Evolutionary conservation across 1,139 yeast species (phyloP).

Genomic region (Pichia sp.): DNA sequence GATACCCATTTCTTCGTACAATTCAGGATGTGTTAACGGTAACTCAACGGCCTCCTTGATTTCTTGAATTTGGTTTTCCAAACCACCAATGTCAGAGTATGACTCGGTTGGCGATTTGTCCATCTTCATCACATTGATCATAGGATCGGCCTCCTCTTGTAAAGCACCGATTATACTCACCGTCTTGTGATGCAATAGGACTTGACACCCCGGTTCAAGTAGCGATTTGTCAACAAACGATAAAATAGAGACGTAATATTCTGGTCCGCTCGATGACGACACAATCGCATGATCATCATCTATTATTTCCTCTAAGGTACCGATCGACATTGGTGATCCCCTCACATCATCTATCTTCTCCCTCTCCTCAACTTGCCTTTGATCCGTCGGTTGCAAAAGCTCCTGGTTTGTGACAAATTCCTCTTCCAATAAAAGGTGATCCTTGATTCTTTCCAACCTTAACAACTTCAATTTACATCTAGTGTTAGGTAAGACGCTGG

Average conservation of each 20-base stretch:
- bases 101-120: constrained; percentile 82
- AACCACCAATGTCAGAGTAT: constrained; percentile 96
- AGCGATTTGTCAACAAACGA: constrained; percentile 98
- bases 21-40: constrained; percentile 95
- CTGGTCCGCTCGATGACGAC: constrained; percentile 93
- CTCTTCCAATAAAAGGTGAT: constrained; percentile 89
- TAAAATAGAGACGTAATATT: constrained; percentile 90
- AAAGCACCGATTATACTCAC: constrained; percentile 92
- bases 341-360: constrained; percentile 92
- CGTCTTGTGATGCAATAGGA: constrained; percentile 89
- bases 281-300: constrained; percentile 99
- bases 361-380: constrained; percentile 93
- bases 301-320: constrained; percentile 92
- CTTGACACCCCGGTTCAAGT: constrained; percentile 98
- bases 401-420: constrained; percentile 96
- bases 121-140: constrained; percentile 60
- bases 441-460: constrained; percentile 94
- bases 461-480: constrained; percentile 87
- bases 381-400: constrained; percentile 92
- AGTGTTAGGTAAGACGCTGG: constrained; percentile 85
- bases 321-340: constrained; percentile 96
- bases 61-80: constrained; percentile 94
- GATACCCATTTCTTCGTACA: constrained; percentile 98
- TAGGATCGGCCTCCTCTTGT: constrained; percentile 96
- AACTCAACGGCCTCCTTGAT: constrained; percentile 97